Evolutionary conservation across 306 rosid species (phyloP).

Genomic region (Biancaea sappan): DNA sequence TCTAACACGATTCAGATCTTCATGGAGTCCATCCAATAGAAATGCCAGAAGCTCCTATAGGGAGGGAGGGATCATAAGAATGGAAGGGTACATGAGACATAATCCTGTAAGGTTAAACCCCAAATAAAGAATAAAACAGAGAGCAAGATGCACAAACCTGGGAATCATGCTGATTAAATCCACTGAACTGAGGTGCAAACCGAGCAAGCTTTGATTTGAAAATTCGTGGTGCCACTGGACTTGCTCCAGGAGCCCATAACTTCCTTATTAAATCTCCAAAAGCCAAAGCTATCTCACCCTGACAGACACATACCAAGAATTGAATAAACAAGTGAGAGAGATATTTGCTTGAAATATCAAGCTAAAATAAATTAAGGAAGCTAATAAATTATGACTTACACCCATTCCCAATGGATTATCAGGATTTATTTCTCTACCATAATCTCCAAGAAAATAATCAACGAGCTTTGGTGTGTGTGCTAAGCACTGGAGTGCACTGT

Average conservation of each 20-base stretch:
- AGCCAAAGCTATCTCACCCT: conserved; percentile 98
- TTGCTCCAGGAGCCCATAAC: conserved; percentile 98
- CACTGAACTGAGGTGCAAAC: conserved; percentile 98
- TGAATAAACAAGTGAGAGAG: conserved; percentile 12
- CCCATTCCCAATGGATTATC: conserved; percentile 95
- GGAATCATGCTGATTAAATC: conserved; percentile 99
- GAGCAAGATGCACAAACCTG: conserved; percentile 68
- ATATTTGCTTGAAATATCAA: conserved; percentile 23
- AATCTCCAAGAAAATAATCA: conserved; percentile 97
- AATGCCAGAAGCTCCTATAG: conserved; percentile 93
- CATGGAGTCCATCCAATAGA: conserved; percentile 97
- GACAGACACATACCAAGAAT: conserved; percentile 38
- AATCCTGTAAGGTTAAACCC: conserved; percentile 30
- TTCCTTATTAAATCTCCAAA: conserved; percentile 95
- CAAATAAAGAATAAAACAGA: conserved; percentile 33
- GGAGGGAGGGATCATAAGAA: conserved; percentile 24
- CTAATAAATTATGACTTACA: conserved; percentile 53
- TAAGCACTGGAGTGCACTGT: conserved; percentile 95
- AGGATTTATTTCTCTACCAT: conserved; percentile 85
- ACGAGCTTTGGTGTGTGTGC: conserved; percentile 96
- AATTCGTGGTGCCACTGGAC: conserved; percentile 78
- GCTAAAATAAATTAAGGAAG: conserved; percentile 20
- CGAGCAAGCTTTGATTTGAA: conserved; percentile 95
- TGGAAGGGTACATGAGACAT: conserved; percentile 30
- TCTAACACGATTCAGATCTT: conserved; percentile 97